Evolutionary conservation across 495 filamentous ascomycete species (phyloP), one percentile per base, ranked within the genome.

Genomic region (Xylaria acuta): DNA sequence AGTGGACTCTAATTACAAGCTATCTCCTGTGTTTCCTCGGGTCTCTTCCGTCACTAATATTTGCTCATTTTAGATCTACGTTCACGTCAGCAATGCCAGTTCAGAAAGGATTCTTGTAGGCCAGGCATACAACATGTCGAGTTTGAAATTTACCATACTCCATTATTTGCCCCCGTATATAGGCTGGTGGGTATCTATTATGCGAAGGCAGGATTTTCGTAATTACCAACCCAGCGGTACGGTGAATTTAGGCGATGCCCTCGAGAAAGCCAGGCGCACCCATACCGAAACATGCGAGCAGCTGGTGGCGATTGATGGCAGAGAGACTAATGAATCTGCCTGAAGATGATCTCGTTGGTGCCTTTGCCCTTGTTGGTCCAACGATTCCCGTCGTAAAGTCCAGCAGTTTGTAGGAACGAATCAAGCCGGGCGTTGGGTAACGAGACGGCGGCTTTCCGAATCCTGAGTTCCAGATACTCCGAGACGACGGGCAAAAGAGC

Each of bases 341-440:
- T 70, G 69, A 71, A 71, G 47, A 71, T 71, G 45, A 64, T 54
- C 16, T 67, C 65, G 36, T 38, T 18, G 32, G 49, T 45, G 56
- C 32, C 59, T 25, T 64, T 64, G 2, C 49, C 36, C n/a, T 41
- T 27, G 25, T 25, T 64, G 14, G 47, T 45, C 69, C 69, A 71
- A n/a, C 59, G 59, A 9, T 56, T 27, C 8, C 6, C 5, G 30
- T 71, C 59, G 18, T 56, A 71, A n/a, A 71, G 60, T 1, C 69
- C 69, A 14, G 41, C 59, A 22, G 12, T 20, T n/a, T n/a, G 2
- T 8, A 71, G 34, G 12, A 72, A 67, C 6, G 11, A 27, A 14
- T 43, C n/a, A 22, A 66, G 63, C 63, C 18, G 38, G 3, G 36
- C 18, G 7, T 58, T 27, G 25, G 70, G 34, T 25, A 72, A 11